A percentile compares a stretch with the other conserved stretches of the same genome.
These are phyloP conservation scores for Aspergillus texensis DNA, from an alignment of 2,329 filamentous ascomycete species.

Conservation along the genomic window DNA sequence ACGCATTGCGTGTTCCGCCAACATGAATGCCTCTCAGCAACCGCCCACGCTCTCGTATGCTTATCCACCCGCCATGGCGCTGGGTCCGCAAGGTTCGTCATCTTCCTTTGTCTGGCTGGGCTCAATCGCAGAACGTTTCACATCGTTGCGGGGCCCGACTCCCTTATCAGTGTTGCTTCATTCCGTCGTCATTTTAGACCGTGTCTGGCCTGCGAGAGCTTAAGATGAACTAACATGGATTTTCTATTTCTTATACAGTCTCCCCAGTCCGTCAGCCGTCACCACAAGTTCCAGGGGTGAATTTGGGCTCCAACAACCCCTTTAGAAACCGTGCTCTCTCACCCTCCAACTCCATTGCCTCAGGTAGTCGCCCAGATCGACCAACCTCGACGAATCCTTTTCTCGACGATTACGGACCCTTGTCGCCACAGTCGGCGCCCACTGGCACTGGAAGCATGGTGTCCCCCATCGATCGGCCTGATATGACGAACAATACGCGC, in stretches of 20 bases:
- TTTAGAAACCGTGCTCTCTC: constrained; percentile 52
- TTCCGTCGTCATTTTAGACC: constrained; percentile 17
- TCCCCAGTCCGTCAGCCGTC: constrained; percentile 36
- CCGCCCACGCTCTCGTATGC: constrained; percentile 31
- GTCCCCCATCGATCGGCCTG: constrained; percentile 39
- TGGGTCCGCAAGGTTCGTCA: constrained; percentile 39
- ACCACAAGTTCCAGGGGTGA: constrained; percentile 31
- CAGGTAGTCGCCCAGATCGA: constrained; percentile 42
- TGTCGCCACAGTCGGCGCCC: constrained; percentile 40
- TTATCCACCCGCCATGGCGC: constrained; percentile 36
- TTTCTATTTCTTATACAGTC: constrained; percentile 11
- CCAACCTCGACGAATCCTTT: constrained; percentile 66
- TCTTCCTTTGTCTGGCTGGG: constrained; percentile 9
- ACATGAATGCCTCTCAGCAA: constrained; percentile 34
- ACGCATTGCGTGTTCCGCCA: constrained; percentile 24
- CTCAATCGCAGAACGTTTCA: constrained; percentile 7
- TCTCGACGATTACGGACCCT: constrained; percentile 51
- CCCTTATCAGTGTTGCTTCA: constrained; percentile 17
- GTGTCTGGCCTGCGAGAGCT: constrained; percentile 2
- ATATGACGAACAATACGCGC: constrained; percentile 52
- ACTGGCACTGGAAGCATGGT: constrained; percentile 30
- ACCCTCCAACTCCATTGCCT: constrained; percentile 35
- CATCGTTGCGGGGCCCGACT: constrained; percentile 14
- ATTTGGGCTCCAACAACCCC: constrained; percentile 52
- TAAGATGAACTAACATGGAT: constrained; percentile 2